Conservation (phyloP, 306 rosid genomes). For the Begonia fuchsioides region DNA sequence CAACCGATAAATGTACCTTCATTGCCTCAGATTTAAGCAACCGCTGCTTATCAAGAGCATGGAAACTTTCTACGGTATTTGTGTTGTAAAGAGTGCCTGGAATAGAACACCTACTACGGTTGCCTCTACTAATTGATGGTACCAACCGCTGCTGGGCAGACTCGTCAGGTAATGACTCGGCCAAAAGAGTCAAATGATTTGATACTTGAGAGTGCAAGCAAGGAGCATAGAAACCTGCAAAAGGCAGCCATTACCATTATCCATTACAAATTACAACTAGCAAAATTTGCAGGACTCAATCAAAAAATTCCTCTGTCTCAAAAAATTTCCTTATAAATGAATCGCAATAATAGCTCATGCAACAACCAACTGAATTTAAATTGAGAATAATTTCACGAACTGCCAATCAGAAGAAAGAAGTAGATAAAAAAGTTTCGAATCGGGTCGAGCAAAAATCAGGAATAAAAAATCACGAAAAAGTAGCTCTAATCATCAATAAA, state of each 20-base stretch:
- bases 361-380: too few species aligned
- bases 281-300: too few species aligned
- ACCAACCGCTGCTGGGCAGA: constrained; percentile 26
- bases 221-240: constrained; percentile 82
- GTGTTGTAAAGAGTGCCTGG: constrained; percentile 75
- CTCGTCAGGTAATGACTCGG: constrained; percentile 76
- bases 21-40: constrained; percentile 58
- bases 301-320: too few species aligned
- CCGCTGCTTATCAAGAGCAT: constrained; percentile 47
- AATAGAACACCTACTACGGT: constrained; percentile 64
- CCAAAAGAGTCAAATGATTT: constrained; percentile 56
- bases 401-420: too few species aligned
- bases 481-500: too few species aligned
- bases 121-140: constrained; percentile 33
- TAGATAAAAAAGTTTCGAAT: too few species aligned
- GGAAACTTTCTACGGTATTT: constrained; percentile 69
- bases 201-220: constrained; percentile 79
- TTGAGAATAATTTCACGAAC: too few species aligned
- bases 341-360: too few species aligned
- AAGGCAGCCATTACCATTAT: background rate
- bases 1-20: constrained; percentile 27
- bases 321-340: too few species aligned
- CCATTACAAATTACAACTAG: too few species aligned
- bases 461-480: too few species aligned
- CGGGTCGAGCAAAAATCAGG: too few species aligned